Percentiles rank a stretch among this genome's conserved stretches.
Evolutionary conservation across 192 early-diverging fungal genomes (phyloP).

Genomic region (Pilaira anomala): DNA sequence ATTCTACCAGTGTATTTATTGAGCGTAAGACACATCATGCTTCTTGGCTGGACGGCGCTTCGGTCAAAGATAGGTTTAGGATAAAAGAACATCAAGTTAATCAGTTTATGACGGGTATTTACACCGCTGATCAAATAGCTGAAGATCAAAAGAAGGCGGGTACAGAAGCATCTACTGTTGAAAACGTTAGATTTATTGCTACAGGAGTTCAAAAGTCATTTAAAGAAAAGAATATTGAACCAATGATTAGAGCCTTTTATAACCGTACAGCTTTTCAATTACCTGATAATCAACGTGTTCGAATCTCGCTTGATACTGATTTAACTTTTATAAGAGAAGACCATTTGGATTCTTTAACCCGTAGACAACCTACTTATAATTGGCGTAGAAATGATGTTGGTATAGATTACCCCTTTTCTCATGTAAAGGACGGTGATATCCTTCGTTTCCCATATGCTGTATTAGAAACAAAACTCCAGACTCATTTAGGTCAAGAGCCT

Average conservation of each 20-base stretch:
- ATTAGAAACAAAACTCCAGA: constrained; percentile 38
- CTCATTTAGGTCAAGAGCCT: constrained; percentile 40
- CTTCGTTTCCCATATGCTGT: constrained; percentile 40
- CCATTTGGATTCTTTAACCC: constrained; percentile 39
- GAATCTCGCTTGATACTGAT: constrained; percentile 34
- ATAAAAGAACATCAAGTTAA: constrained; percentile 34
- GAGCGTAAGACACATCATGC: constrained; percentile 40
- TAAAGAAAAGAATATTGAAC: constrained; percentile 19
- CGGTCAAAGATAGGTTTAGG: constrained; percentile 35
- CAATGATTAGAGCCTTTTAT: constrained; percentile 32
- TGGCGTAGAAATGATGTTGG: constrained; percentile 37
- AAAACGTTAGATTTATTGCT: constrained; percentile 47
- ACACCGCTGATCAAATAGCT: constrained; percentile 55
- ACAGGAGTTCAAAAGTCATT: constrained; percentile 30
- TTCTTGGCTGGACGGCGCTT: constrained; percentile 32
- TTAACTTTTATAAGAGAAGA: constrained; percentile 37
- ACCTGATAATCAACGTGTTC: constrained; percentile 45
- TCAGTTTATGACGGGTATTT: constrained; percentile 9
- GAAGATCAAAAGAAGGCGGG: constrained; percentile 56
- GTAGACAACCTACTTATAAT: constrained; percentile 68
- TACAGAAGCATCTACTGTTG: constrained; percentile 58
- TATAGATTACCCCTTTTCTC: constrained; percentile 40
- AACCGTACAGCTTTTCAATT: constrained; percentile 42
- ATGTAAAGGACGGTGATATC: constrained; percentile 29
- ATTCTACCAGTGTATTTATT: constrained; percentile 26